Conservation (phyloP, 2,329 filamentous ascomycete genomes). For the Ceratocystis destructans region DNA sequence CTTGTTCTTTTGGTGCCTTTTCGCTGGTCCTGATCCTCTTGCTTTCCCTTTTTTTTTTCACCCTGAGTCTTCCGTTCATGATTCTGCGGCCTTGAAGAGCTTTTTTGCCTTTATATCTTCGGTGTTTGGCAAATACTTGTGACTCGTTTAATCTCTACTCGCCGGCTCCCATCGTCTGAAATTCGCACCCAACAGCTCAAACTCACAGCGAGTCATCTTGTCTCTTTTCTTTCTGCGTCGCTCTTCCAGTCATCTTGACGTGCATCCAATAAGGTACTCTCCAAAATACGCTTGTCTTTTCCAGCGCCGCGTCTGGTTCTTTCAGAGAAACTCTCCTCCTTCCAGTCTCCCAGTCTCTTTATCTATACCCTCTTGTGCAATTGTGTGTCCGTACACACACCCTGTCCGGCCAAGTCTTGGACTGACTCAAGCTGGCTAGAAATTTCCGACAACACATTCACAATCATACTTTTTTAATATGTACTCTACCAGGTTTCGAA, state of each 20-base stretch:
- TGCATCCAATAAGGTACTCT: neutral
- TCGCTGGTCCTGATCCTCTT: neutral
- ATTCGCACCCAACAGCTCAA: neutral
- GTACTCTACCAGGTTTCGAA: too few species aligned
- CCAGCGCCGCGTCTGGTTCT: neutral
- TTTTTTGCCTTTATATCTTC: neutral
- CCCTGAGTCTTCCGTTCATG: neutral
- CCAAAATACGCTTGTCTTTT: neutral
- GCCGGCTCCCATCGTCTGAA: neutral
- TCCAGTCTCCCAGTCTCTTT: neutral
- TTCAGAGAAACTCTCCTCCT: neutral
- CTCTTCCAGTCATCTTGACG: neutral
- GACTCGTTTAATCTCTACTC: neutral
- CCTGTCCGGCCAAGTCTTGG: neutral
- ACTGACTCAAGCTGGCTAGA: neutral
- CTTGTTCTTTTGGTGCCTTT: neutral
- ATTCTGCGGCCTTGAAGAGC: neutral
- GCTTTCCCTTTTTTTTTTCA: neutral
- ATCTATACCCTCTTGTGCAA: neutral
- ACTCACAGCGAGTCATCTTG: neutral
- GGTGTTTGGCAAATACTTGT: neutral
- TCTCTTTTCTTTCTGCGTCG: neutral
- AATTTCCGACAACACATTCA: neutral
- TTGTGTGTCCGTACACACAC: neutral
- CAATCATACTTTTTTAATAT: too few species aligned